Base-by-base conservation (phyloP, 192 early-diverging fungal genomes). In the Cladochytrium replicatum region DNA sequence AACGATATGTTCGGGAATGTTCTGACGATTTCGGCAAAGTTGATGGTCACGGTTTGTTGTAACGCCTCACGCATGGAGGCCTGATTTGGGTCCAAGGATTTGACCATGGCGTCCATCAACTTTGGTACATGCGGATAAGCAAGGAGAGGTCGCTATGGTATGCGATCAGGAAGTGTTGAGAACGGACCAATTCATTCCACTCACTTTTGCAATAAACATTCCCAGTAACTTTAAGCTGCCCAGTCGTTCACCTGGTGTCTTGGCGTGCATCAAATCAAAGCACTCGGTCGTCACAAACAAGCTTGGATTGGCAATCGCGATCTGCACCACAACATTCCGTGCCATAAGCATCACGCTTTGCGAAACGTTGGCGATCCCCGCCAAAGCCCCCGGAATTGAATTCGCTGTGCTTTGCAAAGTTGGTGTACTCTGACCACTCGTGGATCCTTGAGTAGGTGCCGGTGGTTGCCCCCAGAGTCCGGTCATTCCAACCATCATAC, bases 101-200 rank as follows among this genome's bases (percentile, higher is more conserved):
- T 89, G 0, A 91, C 87, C 39, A 91, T 82, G 0, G 82, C 78
- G 46, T 88, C 88, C 1, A 81, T 67, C 21, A 91, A 72, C 2
- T 61, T 54, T 3, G 78, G 55, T 4, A 89, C 56, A 54, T 76
- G 69, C 0, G 66, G 54, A 57, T 82, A 76, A 0, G 89, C 50
- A 4, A 91, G 40, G 3, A 71, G 24, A 0, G 88, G 87, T 61
- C 79, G 80, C 82, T 88, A 52, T 7, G 9, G 15, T 2, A 9
- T 6, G 37, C 24, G 21, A 47, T 4, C 31, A 55, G 11, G n/a
- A n/a, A n/a, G n/a, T n/a, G n/a, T n/a, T n/a, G n/a, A n/a, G n/a
- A n/a, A n/a, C n/a, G n/a, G n/a, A n/a, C n/a, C n/a, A n/a, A n/a
- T n/a, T n/a, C n/a, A n/a, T n/a, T n/a, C n/a, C n/a, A 25, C 26